These are phyloP conservation scores for Serendipita vermifera DNA, from an alignment of 768 basidiomycete genomes.

Conservation along the genomic window DNA sequence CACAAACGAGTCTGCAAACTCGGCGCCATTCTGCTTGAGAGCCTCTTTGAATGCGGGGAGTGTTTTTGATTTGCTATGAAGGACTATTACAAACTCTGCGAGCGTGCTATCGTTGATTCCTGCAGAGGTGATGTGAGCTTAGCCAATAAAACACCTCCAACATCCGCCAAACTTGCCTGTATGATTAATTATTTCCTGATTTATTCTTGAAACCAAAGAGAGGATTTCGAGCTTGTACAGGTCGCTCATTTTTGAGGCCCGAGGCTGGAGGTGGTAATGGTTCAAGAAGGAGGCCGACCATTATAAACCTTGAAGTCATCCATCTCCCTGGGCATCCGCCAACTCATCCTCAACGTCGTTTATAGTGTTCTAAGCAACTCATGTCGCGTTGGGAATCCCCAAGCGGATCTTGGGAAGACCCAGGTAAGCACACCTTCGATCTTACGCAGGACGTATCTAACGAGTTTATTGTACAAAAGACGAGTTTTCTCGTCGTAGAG, in stretches of 20 bases:
- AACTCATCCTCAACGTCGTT: too few relatives aligned
- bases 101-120: slow-evolving; percentile 81
- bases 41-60: slow-evolving; percentile 70
- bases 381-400: slow-evolving; percentile 2
- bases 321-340: too few relatives aligned
- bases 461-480: too few relatives aligned
- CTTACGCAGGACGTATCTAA: too few relatives aligned
- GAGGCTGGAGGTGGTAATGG: neutral
- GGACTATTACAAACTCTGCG: slow-evolving; percentile 86
- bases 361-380: too few relatives aligned
- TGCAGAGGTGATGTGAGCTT: slow-evolving; percentile 21
- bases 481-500: too few relatives aligned
- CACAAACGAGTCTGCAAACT: slow-evolving; percentile 80
- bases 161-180: slow-evolving; percentile 20
- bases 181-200: slow-evolving; percentile 87
- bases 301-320: too few relatives aligned
- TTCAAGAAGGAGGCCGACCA: too few relatives aligned
- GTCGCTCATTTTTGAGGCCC: slow-evolving; percentile 30
- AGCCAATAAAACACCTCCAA: neutral
- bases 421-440: too few relatives aligned
- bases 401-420: neutral
- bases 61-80: slow-evolving; percentile 74
- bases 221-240: slow-evolving; percentile 88
- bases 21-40: slow-evolving; percentile 62
- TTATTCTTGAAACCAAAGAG: slow-evolving; percentile 81